Evolutionary conservation across 805 yeast species (phyloP), one percentile per base, ranked within the genome.

Genomic region (Saturnispora dispora): DNA sequence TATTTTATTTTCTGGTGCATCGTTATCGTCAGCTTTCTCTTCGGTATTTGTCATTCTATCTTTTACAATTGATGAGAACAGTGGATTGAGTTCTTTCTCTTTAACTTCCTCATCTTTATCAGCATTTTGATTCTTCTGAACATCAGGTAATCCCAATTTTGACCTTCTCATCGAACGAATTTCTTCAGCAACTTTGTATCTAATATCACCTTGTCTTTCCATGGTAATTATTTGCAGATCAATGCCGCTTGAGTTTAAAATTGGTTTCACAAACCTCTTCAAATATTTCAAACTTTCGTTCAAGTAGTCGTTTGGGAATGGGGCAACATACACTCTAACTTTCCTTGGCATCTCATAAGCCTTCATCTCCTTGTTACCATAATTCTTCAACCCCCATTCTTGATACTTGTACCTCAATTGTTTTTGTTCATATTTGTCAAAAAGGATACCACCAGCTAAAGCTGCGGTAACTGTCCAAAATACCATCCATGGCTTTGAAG

Each of bases 221-320:
- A 86, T 96, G 15, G 85, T 80, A 60, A 75, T 74, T 10, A 93
- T 66, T 52, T 88, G 93, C 61, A 76, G 89, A 66, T 91, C 97
- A 23, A 90, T 69, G 4, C 95, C 95, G 7, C 88, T 84, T 3
- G 95, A 76, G 57, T 84, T 86, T 57, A 91, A 70, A 2, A 90
- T 74, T 0, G 99, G 99, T 68, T 91, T 91, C 57, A 88, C 76
- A 62, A 78, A 89, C 49, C 82, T 79, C 57, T 88, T 77, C 73
- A 90, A 88, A 50, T 86, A 77, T 54, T 76, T 78, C 66, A 85
- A 62, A 10, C 91, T 80, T 52, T 81, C 83, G 41, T 83, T 93
- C 46, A 91, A 68, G 58, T 80, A 87, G 64, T 91, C 97, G 60
- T 87, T 86, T 20, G 99, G 98, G 8, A 98, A 97, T n/a, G 99